Evolutionary conservation across 2,329 filamentous ascomycete species (phyloP), one percentile per base, ranked within the genome.

Genomic region (Septoria linicola): DNA sequence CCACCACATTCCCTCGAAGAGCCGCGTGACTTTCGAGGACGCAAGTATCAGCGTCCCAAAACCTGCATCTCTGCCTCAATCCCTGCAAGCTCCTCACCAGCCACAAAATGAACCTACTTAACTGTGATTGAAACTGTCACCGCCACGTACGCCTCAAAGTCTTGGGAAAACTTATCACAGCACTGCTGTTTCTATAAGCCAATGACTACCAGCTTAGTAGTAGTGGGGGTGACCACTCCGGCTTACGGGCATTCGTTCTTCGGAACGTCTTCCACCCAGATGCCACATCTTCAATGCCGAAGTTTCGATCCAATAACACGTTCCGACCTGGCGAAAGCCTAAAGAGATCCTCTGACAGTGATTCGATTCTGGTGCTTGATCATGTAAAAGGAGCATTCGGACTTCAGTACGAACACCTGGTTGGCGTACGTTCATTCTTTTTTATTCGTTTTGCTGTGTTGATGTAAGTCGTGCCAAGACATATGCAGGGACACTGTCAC

Each of bases 121-220:
- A 34, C 8, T 4, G 2, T 17, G 13, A 8, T 19, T 20, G n/a
- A 44, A 44, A 32, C 10, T 23, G 20, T 19, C 41, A 44, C 41
- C 31, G 41, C 41, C 41, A 44, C 41, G 41, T 44, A 44, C 41
- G 41, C 41, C 41, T 32, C 30, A 44, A 34, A 44, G 41, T 23
- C 41, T 16, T 34, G 41, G 41, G 34, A 19, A 34, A 35, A 44
- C 30, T 44, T 31, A 32, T 35, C 11, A 16, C 41, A 19, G 19
- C 20, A 31, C 40, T 32, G 41, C 31, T 32, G 19, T 23, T 17
- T 16, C 23, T 20, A 31, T 44, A 31, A 44, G 30, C 41, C 41
- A 17, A n/a, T 30, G 30, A 35, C 41, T 27, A 34, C 41, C 27
- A 44, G 41, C 21, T 44, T 44, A 44, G 41, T 44, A 44, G 27